Percentiles rank a stretch among this genome's conserved stretches.
phyloP scores from a whole-genome alignment of 2,329 filamentous ascomycete species.

The Hypoxylon sp. region DNA sequence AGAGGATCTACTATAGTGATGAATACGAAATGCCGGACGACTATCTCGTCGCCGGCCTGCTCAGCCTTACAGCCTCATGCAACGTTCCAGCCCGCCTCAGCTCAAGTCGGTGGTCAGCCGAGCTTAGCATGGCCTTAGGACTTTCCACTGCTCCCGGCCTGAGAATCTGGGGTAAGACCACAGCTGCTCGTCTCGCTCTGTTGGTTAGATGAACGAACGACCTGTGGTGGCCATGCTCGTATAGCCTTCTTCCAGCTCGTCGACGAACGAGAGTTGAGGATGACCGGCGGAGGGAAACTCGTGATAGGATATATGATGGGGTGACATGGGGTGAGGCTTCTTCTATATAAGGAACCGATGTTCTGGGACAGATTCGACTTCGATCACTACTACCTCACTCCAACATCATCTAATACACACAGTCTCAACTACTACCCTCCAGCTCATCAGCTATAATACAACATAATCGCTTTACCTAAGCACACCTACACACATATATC shows the following conservation, averaged over 20 bases:
- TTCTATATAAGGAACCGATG: constrained; percentile 28
- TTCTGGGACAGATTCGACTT: not conserved
- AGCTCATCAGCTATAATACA: constrained; percentile 3
- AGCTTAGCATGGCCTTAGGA: constrained; percentile 20
- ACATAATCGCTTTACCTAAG: not conserved
- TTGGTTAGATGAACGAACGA: constrained; percentile 3
- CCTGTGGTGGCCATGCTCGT: constrained; percentile 13
- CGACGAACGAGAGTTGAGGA: constrained; percentile 9
- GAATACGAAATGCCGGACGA: constrained; percentile 23
- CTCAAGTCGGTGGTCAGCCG: constrained; percentile 20
- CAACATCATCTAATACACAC: constrained; percentile 13
- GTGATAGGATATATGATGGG: constrained; percentile 17
- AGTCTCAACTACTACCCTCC: constrained; percentile 1
- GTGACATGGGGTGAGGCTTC: constrained; percentile 17
- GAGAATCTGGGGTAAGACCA: constrained; percentile 21
- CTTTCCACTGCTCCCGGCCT: constrained; percentile 3
- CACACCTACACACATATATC: constrained; percentile 1
- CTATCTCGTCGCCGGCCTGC: constrained; percentile 1
- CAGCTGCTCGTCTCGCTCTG: not conserved
- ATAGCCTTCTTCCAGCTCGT: constrained; percentile 9
- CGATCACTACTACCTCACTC: constrained; percentile 16
- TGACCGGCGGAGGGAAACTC: constrained; percentile 2
- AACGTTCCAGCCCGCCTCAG: constrained; percentile 33
- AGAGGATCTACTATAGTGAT: constrained; percentile 18
- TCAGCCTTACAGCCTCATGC: constrained; percentile 41